Evolutionary conservation across 306 rosid species (phyloP), one percentile per base, ranked within the genome.

Genomic region (Datisca glomerata): DNA sequence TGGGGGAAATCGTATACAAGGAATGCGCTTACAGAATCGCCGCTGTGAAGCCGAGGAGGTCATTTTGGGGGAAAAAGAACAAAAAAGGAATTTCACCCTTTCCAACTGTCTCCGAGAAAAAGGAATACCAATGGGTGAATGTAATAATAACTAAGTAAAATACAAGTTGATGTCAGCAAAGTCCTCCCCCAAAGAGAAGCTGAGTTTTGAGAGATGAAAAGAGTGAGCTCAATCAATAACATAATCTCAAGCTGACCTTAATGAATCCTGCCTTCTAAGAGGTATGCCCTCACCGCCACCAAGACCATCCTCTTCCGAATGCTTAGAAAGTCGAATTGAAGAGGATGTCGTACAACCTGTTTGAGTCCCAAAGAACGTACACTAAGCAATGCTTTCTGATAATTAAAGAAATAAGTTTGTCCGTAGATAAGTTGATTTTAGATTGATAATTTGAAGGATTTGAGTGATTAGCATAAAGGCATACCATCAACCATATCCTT

Each of bases 401-500:
- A 28, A n/a, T n/a, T n/a, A n/a, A n/a, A n/a, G n/a, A n/a, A n/a
- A n/a, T n/a, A n/a, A n/a, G n/a, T n/a, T n/a, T n/a, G n/a, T n/a
- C n/a, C n/a, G n/a, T n/a, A n/a, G n/a, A n/a, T n/a, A n/a, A n/a
- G n/a, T n/a, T n/a, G n/a, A n/a, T n/a, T n/a, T n/a, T n/a, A n/a
- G n/a, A n/a, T n/a, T n/a, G n/a, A n/a, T n/a, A n/a, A n/a, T n/a
- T n/a, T n/a, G n/a, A n/a, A n/a, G n/a, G n/a, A n/a, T n/a, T n/a
- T n/a, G n/a, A n/a, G n/a, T n/a, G n/a, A n/a, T n/a, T n/a, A 24
- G 14, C 18, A 50, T 15, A 0, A 33, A 40, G 29, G 38, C 71
- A 60, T 85, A 91, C 99, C 96, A 31, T 91, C 98, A 13, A 56
- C 45, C 99, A 91, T 78, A 53, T 91, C 99, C 79, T 91, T 91